Base-by-base conservation (phyloP, 1,284 basidiomycete species). In the Apiotrichum veenhuisii region DNA sequence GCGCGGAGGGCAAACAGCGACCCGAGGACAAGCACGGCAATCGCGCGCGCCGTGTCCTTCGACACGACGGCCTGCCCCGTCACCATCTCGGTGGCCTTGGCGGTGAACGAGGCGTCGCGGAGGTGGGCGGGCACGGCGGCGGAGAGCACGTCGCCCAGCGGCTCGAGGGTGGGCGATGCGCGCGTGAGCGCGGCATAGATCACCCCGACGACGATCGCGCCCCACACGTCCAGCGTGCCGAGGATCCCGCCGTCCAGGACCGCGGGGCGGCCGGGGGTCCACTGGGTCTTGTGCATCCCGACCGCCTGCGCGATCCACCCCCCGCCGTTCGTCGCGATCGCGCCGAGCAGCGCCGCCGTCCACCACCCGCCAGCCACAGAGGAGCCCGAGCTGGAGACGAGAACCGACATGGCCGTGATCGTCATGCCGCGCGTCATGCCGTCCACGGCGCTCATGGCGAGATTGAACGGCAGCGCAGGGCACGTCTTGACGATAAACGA, bases 191-290 rank as follows among this genome's bases (percentile, higher is more conserved):
- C 59, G 1, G 60, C 48, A 51, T 72, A 72, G 4, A 70, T 40
- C 1, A 69, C 11, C 0, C 59, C 62, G 5, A 57, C 60, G 12
- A 69, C 40, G 26, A 63, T 58, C 7, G 64, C 67, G 14, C 60
- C 66, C 70, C 70, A 74, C 3, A 71, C 58, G 49, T 76, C 74
- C 14, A 74, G 58, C 5, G 71, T 74, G 25, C 50, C 59, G 22
- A 67, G 47, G 1, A 63, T 15, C 5, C 70, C 69, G 15, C 69
- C 69, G 22, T 61, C 58, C 14, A 76, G 59, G 14, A 72, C 42
- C 0, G 54, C 40, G 1, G 74, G 74, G 15, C 55, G 55, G 15
- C 60, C 60, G 10, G 71, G 41, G n/a, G 52, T 52, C 72, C 72
- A 76, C 4, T 58, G 41, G 8, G 52, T 51, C 22, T 66, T 55